Evolutionary conservation across 164 flowering plant species (phyloP).

Genomic region (Kingdonia uniflora): DNA sequence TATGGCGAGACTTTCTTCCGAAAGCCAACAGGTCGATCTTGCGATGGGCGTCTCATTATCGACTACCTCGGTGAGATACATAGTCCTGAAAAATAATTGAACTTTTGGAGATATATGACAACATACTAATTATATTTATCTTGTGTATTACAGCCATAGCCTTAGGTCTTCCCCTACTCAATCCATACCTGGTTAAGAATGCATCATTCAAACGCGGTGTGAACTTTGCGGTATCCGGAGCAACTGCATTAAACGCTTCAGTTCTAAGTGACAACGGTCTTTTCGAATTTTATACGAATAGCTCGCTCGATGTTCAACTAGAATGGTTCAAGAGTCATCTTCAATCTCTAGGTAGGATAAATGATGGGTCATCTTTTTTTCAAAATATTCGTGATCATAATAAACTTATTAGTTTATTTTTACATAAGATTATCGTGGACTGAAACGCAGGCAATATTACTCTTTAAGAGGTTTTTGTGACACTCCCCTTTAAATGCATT

Average conservation of each 20-base stretch:
- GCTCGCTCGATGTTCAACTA: conserved; percentile 10
- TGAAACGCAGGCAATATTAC: too few relatives aligned
- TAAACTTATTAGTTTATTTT: too few relatives aligned
- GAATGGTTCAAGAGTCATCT: conserved; percentile 10
- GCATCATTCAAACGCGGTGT: conserved; percentile 6
- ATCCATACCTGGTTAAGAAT: conserved; percentile 6
- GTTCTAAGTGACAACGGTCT: neutral
- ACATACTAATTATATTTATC: too few relatives aligned
- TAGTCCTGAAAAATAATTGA: too few relatives aligned
- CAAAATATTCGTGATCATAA: too few relatives aligned
- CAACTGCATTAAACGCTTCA: conserved; percentile 6
- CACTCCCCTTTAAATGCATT: too few relatives aligned
- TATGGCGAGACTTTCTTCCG: neutral
- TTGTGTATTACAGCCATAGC: conserved; percentile 4
- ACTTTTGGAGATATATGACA: too few relatives aligned
- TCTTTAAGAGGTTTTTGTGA: too few relatives aligned
- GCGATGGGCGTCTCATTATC: conserved; percentile 7
- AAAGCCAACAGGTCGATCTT: conserved; percentile 6
- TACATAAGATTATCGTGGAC: too few relatives aligned
- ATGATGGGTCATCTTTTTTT: too few relatives aligned
- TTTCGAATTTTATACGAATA: neutral
- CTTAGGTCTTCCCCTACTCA: conserved; percentile 6
- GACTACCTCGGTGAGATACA: conserved; percentile 6
- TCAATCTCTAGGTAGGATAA: neutral
- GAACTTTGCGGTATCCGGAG: conserved; percentile 16